Conservation (phyloP, 2,329 filamentous ascomycete genomes). For the Seiridium cupressi region DNA sequence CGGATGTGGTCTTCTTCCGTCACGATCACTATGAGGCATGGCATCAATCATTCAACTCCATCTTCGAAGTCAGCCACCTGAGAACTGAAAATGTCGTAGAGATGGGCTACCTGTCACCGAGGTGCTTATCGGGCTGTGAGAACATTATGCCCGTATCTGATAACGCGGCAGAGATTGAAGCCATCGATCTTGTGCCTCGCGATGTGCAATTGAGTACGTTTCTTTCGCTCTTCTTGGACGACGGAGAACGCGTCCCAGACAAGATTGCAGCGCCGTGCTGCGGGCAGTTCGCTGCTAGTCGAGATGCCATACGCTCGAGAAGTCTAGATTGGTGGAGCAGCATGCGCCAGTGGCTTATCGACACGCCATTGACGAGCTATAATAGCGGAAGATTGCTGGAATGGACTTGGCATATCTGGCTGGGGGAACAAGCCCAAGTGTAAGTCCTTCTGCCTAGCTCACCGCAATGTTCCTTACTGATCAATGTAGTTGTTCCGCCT, state of each 20-base stretch:
- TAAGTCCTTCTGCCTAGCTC: neutral
- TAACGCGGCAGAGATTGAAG: neutral
- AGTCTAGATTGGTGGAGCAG: constrained; percentile 41
- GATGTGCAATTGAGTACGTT: constrained; percentile 14
- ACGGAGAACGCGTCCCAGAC: constrained; percentile 26
- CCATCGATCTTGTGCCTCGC: constrained; percentile 6
- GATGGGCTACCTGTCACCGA: constrained; percentile 58
- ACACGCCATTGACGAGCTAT: constrained; percentile 39
- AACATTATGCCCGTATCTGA: constrained; percentile 1
- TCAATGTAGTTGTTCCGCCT: neutral
- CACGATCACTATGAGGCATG: constrained; percentile 53
- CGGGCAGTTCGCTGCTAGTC: constrained; percentile 52
- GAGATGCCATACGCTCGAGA: constrained; percentile 36
- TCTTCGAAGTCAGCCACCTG: constrained; percentile 47
- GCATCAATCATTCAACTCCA: constrained; percentile 55
- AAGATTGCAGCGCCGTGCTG: constrained; percentile 45
- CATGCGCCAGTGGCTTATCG: constrained; percentile 46
- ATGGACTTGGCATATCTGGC: constrained; percentile 46
- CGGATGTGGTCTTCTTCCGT: constrained; percentile 59
- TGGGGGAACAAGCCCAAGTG: constrained; percentile 1
- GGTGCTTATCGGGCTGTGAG: constrained; percentile 38
- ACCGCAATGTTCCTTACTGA: neutral
- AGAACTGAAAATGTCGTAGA: constrained; percentile 48
- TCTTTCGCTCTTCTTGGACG: constrained; percentile 18
- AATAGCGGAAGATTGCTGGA: constrained; percentile 50